Conservation (phyloP, 495 filamentous ascomycete species). For the Barbatosphaeria neglecta region DNA sequence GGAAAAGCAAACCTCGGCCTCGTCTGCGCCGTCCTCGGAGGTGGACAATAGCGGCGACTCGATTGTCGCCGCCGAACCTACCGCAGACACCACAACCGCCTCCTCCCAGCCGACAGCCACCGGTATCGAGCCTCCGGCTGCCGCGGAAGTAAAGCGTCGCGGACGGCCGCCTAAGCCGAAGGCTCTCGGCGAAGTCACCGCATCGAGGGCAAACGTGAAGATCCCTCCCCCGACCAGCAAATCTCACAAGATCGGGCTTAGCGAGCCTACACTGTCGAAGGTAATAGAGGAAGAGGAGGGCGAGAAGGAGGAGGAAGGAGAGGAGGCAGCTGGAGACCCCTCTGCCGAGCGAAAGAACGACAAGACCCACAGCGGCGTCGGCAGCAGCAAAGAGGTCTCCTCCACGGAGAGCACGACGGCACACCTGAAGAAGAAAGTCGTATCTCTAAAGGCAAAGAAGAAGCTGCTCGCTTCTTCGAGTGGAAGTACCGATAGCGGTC, state of each 20-base stretch:
- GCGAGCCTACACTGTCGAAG: slow-evolving; percentile 28
- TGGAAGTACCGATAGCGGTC: not conserved
- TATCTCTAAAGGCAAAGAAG: not conserved
- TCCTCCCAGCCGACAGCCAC: slow-evolving; percentile 5
- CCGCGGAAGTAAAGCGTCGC: slow-evolving; percentile 17
- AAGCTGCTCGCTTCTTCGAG: too few species aligned
- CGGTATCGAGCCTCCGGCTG: not conserved
- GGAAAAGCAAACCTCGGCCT: not conserved
- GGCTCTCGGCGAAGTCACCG: slow-evolving; percentile 19
- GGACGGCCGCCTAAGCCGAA: slow-evolving; percentile 23
- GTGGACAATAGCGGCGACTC: not conserved
- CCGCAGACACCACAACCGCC: slow-evolving; percentile 1
- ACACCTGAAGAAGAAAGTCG: slow-evolving; percentile 4
- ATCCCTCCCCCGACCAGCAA: slow-evolving; percentile 16
- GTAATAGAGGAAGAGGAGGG: slow-evolving; percentile 35
- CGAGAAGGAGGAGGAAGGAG: slow-evolving; percentile 35
- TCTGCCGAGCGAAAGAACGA: slow-evolving; percentile 1
- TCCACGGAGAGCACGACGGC: slow-evolving; percentile 13
- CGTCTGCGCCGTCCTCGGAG: slow-evolving; percentile 1
- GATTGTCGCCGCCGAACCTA: not conserved
- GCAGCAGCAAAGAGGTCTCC: slow-evolving; percentile 11
- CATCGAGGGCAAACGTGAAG: slow-evolving; percentile 26
- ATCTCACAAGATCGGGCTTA: slow-evolving; percentile 9
- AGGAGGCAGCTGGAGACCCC: slow-evolving; percentile 10
- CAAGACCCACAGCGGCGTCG: slow-evolving; percentile 4